These are phyloP conservation scores for Phalaenopsis aphrodite DNA, from an alignment of 106 monocot genomes.

Conservation along the genomic window DNA sequence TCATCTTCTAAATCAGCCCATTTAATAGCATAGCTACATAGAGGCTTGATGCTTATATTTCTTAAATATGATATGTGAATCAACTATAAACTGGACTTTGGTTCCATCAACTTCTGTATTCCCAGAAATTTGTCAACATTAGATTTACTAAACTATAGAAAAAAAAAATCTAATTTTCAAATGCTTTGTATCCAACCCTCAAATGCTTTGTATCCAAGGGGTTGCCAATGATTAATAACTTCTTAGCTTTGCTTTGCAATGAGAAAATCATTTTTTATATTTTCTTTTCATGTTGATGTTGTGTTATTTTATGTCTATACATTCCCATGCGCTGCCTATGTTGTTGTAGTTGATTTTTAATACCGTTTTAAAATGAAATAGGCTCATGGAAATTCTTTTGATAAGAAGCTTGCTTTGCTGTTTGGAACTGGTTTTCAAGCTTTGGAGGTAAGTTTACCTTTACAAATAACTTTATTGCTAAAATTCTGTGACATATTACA, in stretches of 20 bases:
- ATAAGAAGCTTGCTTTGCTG: slow-evolving; percentile 58
- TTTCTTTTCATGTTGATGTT: not conserved
- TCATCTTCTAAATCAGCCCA: not conserved
- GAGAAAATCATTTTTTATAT: not conserved
- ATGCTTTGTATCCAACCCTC: not conserved
- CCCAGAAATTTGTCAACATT: not conserved
- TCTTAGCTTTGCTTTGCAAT: not conserved
- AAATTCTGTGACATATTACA: not conserved
- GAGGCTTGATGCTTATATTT: not conserved
- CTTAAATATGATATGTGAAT: not conserved
- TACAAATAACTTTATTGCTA: not conserved
- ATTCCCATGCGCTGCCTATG: not conserved
- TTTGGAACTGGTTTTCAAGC: slow-evolving; percentile 39
- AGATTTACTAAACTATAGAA: not conserved
- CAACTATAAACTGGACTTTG: slow-evolving; percentile 1
- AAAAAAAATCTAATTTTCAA: not conserved
- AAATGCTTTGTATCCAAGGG: not conserved
- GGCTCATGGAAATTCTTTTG: slow-evolving; percentile 81
- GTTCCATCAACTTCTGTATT: not conserved
- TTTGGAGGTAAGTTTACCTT: slow-evolving; percentile 35
- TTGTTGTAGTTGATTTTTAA: not conserved
- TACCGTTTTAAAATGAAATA: slow-evolving; percentile 16
- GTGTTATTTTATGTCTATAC: not conserved
- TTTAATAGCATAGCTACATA: not conserved
- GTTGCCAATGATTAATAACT: not conserved